Conservation (phyloP, 345 rosid genomes). For the Salix purpurea region DNA sequence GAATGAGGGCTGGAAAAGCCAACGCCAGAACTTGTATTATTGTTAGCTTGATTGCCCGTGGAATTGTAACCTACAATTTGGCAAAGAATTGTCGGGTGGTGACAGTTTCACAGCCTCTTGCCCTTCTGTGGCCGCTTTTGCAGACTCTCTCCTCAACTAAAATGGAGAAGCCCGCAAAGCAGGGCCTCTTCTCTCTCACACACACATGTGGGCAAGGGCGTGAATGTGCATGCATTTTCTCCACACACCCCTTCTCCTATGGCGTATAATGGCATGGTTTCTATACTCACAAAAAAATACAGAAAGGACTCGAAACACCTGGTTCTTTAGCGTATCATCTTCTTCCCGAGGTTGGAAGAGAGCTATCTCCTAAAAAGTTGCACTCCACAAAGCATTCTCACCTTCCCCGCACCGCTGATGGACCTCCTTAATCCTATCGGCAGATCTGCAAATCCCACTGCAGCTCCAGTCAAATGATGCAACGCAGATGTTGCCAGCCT, state of each 20-base stretch:
- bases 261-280: constrained; percentile 5
- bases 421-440: constrained; percentile 82
- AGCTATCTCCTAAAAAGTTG: constrained; percentile 43
- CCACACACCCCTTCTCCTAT: constrained; percentile 1
- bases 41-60: constrained; percentile 29
- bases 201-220: neutral
- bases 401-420: constrained; percentile 92
- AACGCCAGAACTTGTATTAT: constrained; percentile 21
- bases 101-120: constrained; percentile 5
- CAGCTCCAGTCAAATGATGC: constrained; percentile 98
- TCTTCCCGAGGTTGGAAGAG: constrained; percentile 44
- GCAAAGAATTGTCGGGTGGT: constrained; percentile 38
- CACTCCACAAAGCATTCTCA: constrained; percentile 81
- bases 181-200: constrained; percentile 15
- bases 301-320: constrained; percentile 15
- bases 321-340: constrained; percentile 11
- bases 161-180: constrained; percentile 28
- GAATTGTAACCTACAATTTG: constrained; percentile 41
- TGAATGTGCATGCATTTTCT: constrained; percentile 1
- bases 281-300: constrained; percentile 24
- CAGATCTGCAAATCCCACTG: constrained; percentile 96
- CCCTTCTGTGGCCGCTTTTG: constrained; percentile 7
- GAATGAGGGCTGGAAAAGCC: neutral
- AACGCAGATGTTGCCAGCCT: constrained; percentile 89
- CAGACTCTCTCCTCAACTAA: constrained; percentile 28